Percentiles rank a stretch among this genome's conserved stretches.
phyloP scores from a whole-genome alignment of 2,329 filamentous ascomycete genomes.

The Sclerotinia borealis region DNA sequence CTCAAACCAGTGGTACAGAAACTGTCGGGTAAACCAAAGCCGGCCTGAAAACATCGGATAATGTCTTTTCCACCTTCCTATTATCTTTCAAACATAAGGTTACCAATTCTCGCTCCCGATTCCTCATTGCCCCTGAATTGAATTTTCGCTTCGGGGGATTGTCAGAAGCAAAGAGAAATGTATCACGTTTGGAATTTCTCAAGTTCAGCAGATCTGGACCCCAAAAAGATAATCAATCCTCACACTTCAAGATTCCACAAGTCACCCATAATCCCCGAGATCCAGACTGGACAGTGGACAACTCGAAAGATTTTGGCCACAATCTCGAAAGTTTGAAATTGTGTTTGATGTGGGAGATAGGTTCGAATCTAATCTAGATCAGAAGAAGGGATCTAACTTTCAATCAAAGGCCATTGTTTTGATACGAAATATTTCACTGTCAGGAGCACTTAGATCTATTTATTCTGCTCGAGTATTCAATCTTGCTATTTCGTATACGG shows the following conservation, averaged over 20 bases:
- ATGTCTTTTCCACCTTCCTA: constrained; percentile 11
- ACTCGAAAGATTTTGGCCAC: too few species aligned
- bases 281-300: too few species aligned
- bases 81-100: not conserved
- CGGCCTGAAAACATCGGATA: constrained; percentile 7
- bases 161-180: not conserved
- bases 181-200: not conserved
- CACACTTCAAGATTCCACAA: not conserved
- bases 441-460: too few species aligned
- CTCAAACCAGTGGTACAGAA: not conserved
- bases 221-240: not conserved
- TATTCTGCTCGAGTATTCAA: too few species aligned
- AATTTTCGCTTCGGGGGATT: not conserved
- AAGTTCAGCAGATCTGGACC: not conserved
- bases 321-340: too few species aligned
- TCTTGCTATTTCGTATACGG: too few species aligned
- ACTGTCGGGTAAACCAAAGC: not conserved
- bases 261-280: too few species aligned
- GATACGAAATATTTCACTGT: too few species aligned
- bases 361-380: too few species aligned
- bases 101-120: not conserved
- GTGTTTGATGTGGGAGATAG: too few species aligned
- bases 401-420: too few species aligned
- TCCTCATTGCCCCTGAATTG: not conserved
- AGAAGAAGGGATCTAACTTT: too few species aligned